Evolutionary conservation across 1,284 basidiomycete species (phyloP).

Genomic region (Malassezia vespertilionis): DNA sequence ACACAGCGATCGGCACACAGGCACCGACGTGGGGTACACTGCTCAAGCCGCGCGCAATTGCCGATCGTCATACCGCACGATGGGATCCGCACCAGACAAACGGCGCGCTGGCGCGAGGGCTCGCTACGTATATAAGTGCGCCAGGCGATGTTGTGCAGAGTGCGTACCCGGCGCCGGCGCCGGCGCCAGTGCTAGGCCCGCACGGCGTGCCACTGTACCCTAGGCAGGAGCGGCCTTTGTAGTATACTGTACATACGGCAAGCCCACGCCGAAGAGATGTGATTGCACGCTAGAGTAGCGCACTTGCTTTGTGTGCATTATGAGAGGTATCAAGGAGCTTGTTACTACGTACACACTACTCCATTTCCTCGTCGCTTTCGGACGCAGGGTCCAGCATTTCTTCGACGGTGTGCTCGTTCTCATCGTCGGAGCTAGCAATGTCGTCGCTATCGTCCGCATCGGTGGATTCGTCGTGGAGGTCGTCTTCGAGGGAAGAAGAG

Average conservation of each 20-base stretch:
- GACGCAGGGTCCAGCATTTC: background rate
- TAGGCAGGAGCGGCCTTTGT: too few species aligned
- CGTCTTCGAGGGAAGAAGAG: slow-evolving; percentile 22
- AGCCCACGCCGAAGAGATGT: too few species aligned
- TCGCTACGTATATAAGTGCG: background rate
- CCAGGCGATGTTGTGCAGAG: slow-evolving; percentile 5
- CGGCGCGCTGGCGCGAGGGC: background rate
- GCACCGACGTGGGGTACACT: slow-evolving; percentile 8
- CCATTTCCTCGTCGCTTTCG: slow-evolving; percentile 1
- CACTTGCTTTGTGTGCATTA: too few species aligned
- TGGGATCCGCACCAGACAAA: background rate
- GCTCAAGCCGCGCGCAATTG: slow-evolving; percentile 6
- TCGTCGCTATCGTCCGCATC: slow-evolving; percentile 13
- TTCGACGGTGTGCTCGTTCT: slow-evolving; percentile 1
- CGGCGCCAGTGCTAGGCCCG: too few species aligned
- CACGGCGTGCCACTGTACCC: too few species aligned
- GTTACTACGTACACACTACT: background rate
- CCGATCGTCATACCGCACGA: slow-evolving; percentile 5
- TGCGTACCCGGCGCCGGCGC: background rate
- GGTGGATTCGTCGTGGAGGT: slow-evolving; percentile 22
- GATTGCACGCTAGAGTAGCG: too few species aligned
- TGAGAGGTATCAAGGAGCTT: too few species aligned
- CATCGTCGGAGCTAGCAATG: slow-evolving; percentile 1
- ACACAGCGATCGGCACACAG: background rate
- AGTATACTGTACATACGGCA: too few species aligned